Evolutionary conservation across 2,329 filamentous ascomycete species (phyloP), one percentile per base, ranked within the genome.

Genomic region (Ceratocystis lukuohia): DNA sequence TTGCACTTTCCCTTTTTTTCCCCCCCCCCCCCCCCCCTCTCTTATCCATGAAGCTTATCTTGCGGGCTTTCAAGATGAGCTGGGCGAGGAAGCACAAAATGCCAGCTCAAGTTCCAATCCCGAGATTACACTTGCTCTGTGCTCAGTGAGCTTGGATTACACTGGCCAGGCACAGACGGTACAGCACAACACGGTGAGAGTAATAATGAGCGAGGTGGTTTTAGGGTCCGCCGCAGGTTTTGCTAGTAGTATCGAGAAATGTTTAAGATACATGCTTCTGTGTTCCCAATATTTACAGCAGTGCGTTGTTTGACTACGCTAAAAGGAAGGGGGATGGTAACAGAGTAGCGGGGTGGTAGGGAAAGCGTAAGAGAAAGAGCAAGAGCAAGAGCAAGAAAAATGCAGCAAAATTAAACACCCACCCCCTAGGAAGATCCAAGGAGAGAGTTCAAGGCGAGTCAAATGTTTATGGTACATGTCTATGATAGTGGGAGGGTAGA

Each of bases 221-320:
- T 30, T 33, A 57, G 25, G 28, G 28, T n/a, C 28, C 17, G 53
- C 10, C 15, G 53, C 53, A 25, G 22, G 22, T 30, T n/a, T 28
- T 33, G 10, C 30, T 57, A 28, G 22, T 17, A 46, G 48, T 57
- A 62, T 45, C 17, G 30, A 64, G 15, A 56, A n/a, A 37, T 68
- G 63, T 68, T 64, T 68, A 62, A 61, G 61, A 68, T 65, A 53
- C 66, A 65, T 45, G 59, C 64, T 65, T 66, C 41, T 61, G 64
- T 68, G 62, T 61, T 50, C 45, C 66, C 63, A 68, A 68, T 68
- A 65, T 68, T 68, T 61, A 22, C 62, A 59, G 48, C 61, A 37
- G 64, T 65, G 50, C 17, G 41, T 44, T 62, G 66, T 68, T 59
- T 45, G 59, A 65, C 62, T 17, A 50, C 22, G 53, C 28, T 57